Base-by-base conservation (phyloP, 345 rosid species). In the Lumnitzera racemosa region DNA sequence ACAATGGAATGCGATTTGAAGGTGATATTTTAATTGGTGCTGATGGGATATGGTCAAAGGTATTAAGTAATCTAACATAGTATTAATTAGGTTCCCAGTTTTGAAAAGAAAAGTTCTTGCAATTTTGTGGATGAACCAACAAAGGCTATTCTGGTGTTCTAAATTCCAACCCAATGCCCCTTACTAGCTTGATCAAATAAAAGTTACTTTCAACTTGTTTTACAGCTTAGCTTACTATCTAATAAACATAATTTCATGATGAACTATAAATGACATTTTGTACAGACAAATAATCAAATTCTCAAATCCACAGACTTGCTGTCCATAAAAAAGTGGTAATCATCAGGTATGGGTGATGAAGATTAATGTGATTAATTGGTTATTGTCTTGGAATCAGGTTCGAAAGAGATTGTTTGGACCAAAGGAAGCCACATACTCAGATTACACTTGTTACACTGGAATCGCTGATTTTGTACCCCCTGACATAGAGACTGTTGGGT, bases 21-120 rank as follows among this genome's bases (percentile, higher is more conserved):
- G 99, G 99, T 52, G 97, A 94, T 75, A 72, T 94, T 63, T 88
- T 90, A 51, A 87, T 94, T 59, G 97, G 96, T 63, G 96, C 96
- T 52, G 97, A 94, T 77, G 99, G 99, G 57, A 94, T 94, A 67
- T 61, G 96, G 91, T 94, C 99, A n/a, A 94, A 86, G 89, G 99
- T 94, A 72, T 15, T n/a, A 20, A 36, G 43, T 36, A 9, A 36
- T 36, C 43, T 36, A 36, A 4, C 7, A 9, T 36, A 3, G 43
- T 36, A 36, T 36, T 36, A 36, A 5, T 36, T 36, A 36, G 43
- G 43, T 36, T 36, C 9, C 43, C 7, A 9, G 10, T 7, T 5
- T 36, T 36, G 43, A 36, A 7, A 36, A 36, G 43, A 36, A 5
- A 36, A 36, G 43, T 36, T 36, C 43, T 36, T 7, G 43, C 43